phyloP scores from a whole-genome alignment of 1,284 basidiomycete genomes.

The Ceratobasidium sp. region DNA sequence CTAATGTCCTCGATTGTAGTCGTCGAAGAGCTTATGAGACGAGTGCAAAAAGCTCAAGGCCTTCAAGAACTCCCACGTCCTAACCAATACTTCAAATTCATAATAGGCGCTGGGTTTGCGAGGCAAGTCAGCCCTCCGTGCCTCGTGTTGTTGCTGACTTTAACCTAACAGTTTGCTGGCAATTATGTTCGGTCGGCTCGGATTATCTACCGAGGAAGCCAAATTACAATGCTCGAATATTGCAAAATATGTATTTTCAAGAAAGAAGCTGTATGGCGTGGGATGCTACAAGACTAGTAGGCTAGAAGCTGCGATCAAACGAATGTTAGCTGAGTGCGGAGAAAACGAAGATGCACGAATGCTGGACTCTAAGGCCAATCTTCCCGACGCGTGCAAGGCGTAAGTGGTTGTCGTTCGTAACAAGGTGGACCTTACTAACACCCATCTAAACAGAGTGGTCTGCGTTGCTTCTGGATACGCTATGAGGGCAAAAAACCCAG shows the following conservation, averaged over 20 bases:
- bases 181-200: slow-evolving; percentile 52
- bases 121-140: neutral
- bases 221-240: slow-evolving; percentile 20
- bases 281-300: neutral
- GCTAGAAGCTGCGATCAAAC: neutral
- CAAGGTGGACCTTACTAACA: neutral
- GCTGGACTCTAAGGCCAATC: neutral
- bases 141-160: neutral
- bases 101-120: neutral
- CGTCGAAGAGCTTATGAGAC: slow-evolving; percentile 38
- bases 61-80: slow-evolving; percentile 43
- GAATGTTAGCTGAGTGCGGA: neutral
- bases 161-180: slow-evolving; percentile 49
- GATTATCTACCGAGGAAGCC: slow-evolving; percentile 49
- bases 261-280: neutral
- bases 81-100: slow-evolving; percentile 30
- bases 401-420: neutral
- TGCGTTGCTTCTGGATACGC: neutral
- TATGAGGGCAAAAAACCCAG: neutral
- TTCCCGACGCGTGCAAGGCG: neutral
- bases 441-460: neutral
- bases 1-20: slow-evolving; percentile 25
- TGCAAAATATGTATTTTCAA: slow-evolving; percentile 16
- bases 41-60: neutral
- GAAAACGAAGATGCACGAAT: neutral